Evolutionary conservation across 1,139 yeast genomes (phyloP).

Genomic region (Lodderomyces jiufengensis): DNA sequence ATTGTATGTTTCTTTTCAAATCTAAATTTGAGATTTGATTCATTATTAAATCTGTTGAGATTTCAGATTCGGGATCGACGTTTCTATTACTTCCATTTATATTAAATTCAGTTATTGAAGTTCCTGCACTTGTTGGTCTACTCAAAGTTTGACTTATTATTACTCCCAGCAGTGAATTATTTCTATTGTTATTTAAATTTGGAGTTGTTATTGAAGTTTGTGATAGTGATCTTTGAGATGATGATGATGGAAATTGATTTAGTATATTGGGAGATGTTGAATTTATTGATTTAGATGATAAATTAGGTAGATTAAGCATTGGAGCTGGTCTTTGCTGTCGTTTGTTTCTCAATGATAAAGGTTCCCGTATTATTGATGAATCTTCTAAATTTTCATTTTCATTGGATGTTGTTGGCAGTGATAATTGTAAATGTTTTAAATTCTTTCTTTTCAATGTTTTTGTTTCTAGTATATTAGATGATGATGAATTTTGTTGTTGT

Average conservation of each 20-base stretch:
- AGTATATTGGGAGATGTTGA: slow-evolving; percentile 3
- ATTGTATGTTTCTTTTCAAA: slow-evolving; percentile 8
- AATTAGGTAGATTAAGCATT: slow-evolving; percentile 19
- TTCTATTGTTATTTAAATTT: background rate
- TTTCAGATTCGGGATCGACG: slow-evolving; percentile 28
- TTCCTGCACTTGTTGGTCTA: slow-evolving; percentile 10
- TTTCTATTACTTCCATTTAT: slow-evolving; percentile 22
- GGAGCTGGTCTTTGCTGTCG: slow-evolving; percentile 22
- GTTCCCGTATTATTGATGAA: slow-evolving; percentile 12
- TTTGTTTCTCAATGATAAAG: slow-evolving; percentile 16
- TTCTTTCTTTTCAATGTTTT: slow-evolving; percentile 71
- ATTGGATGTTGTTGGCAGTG: slow-evolving; percentile 12
- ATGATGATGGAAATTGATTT: slow-evolving; percentile 1
- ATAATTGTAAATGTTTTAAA: slow-evolving; percentile 63
- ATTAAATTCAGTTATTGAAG: slow-evolving; percentile 11
- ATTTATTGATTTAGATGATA: slow-evolving; percentile 5
- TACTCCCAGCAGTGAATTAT: slow-evolving; percentile 4
- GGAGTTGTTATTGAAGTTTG: slow-evolving; percentile 2
- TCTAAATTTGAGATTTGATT: slow-evolving; percentile 32
- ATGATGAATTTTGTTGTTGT: background rate
- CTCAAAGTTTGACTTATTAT: slow-evolving; percentile 11
- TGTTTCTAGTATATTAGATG: slow-evolving; percentile 35
- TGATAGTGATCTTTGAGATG: slow-evolving; percentile 5
- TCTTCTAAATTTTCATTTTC: slow-evolving; percentile 1
- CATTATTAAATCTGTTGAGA: slow-evolving; percentile 21